Conservation (phyloP, 176 grass and related monocot genomes). For the Oryza glumipatula region DNA sequence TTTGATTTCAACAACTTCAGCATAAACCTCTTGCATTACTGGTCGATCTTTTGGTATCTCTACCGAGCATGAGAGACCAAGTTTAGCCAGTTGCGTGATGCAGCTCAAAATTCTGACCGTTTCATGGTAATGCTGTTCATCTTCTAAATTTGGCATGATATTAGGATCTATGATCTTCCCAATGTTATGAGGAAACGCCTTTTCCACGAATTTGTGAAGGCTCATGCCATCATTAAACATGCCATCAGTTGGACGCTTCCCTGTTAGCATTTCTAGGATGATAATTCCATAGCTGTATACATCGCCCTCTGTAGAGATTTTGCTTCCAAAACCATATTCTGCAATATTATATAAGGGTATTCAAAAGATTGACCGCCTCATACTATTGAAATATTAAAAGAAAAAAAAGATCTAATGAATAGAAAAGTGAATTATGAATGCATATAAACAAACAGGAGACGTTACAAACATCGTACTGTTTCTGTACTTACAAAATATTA, state of each 20-base stretch:
- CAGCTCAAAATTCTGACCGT: not conserved
- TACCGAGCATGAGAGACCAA: slow-evolving; percentile 48
- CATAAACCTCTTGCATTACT: slow-evolving; percentile 47
- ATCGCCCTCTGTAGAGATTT: slow-evolving; percentile 49
- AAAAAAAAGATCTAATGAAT: too few species aligned
- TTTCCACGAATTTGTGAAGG: slow-evolving; percentile 49
- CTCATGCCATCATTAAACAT: slow-evolving; percentile 53
- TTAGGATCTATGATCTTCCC: slow-evolving; percentile 31
- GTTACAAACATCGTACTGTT: too few species aligned
- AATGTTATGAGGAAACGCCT: slow-evolving; percentile 34
- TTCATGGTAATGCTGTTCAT: not conserved
- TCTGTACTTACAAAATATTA: not conserved
- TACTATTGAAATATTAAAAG: not conserved
- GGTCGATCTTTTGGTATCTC: slow-evolving; percentile 51
- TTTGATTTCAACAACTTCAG: slow-evolving; percentile 37
- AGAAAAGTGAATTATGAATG: not conserved
- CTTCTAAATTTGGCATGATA: slow-evolving; percentile 2
- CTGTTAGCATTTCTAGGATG: slow-evolving; percentile 58
- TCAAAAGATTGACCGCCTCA: not conserved
- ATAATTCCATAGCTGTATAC: slow-evolving; percentile 64
- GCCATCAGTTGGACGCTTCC: slow-evolving; percentile 45
- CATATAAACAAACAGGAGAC: too few species aligned
- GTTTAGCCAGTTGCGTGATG: slow-evolving; percentile 33
- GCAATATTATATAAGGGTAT: not conserved
- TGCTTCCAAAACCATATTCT: slow-evolving; percentile 57